Conservation (phyloP, 495 filamentous ascomycete species). For the Penicillium maclennaniae region DNA sequence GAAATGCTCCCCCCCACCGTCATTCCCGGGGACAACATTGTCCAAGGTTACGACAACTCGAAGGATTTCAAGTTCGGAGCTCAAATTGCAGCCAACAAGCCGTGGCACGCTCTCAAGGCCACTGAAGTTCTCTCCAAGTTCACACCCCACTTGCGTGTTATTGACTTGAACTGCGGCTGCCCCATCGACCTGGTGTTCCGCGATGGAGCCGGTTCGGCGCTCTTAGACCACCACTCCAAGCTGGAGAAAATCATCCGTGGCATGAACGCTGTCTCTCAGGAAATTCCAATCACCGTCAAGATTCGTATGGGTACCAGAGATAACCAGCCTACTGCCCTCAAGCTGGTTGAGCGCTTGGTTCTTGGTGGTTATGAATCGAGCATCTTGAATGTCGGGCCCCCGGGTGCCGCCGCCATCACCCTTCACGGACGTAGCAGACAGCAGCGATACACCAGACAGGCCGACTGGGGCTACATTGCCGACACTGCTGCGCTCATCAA, state of each 20-base stretch:
- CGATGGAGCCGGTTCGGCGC: constrained; percentile 86
- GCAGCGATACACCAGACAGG: constrained; percentile 84
- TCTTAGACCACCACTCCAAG: constrained; percentile 78
- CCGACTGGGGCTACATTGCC: constrained; percentile 92
- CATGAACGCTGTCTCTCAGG: constrained; percentile 87
- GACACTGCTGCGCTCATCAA: constrained; percentile 84
- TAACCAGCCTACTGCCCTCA: constrained; percentile 70
- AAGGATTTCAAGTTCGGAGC: constrained; percentile 84
- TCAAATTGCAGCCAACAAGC: constrained; percentile 86
- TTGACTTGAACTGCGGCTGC: constrained; percentile 95
- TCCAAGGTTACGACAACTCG: constrained; percentile 72
- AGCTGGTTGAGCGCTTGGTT: constrained; percentile 75
- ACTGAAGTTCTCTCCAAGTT: constrained; percentile 74
- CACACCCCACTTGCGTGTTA: constrained; percentile 75
- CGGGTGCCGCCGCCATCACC: constrained; percentile 87
- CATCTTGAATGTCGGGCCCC: constrained; percentile 56
- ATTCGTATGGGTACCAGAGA: constrained; percentile 90
- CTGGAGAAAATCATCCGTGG: constrained; percentile 87
- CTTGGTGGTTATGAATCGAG: constrained; percentile 67
- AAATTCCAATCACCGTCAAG: constrained; percentile 88
- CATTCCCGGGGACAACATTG: constrained; percentile 44
- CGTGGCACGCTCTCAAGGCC: constrained; percentile 80
- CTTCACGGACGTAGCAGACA: constrained; percentile 90
- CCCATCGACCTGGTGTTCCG: constrained; percentile 91
- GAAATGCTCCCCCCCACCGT: constrained; percentile 65